These are phyloP conservation scores for Penicillium roqueforti DNA, from an alignment of 495 filamentous ascomycete species.

Conservation along the genomic window DNA sequence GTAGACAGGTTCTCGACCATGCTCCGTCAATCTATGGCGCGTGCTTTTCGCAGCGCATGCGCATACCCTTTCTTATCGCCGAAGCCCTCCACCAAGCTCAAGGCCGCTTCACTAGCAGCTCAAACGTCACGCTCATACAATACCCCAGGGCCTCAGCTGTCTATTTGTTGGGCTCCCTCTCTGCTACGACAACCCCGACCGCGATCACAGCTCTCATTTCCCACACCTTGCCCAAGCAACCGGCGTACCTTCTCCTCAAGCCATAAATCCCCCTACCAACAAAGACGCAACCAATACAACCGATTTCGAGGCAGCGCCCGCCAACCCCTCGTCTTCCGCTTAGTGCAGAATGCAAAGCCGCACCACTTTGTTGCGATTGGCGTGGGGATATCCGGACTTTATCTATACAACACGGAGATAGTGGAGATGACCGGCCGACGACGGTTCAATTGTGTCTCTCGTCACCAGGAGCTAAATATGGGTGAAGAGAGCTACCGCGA, in stretches of 20 bases:
- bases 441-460: constrained; percentile 74
- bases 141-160: neutral
- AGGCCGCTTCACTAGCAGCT: neutral
- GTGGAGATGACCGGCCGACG: constrained; percentile 75
- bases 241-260: constrained; percentile 21
- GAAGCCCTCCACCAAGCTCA: neutral
- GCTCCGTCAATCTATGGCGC: neutral
- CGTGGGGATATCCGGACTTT: constrained; percentile 46
- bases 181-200: neutral
- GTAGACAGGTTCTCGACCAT: constrained; percentile 2
- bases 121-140: neutral
- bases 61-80: neutral
- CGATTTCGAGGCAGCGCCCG: constrained; percentile 25
- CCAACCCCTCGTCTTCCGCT: constrained; percentile 13
- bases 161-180: neutral
- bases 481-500: constrained; percentile 49
- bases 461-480: constrained; percentile 50
- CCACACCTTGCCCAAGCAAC: neutral
- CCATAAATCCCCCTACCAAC: constrained; percentile 7
- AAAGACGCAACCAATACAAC: constrained; percentile 25
- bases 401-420: constrained; percentile 68
- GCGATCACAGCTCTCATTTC: neutral
- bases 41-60: constrained; percentile 5
- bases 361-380: constrained; percentile 35
- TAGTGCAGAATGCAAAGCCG: constrained; percentile 26